Evolutionary conservation across 2,329 filamentous ascomycete genomes (phyloP).

Genomic region (Lasiodiplodia sp.): DNA sequence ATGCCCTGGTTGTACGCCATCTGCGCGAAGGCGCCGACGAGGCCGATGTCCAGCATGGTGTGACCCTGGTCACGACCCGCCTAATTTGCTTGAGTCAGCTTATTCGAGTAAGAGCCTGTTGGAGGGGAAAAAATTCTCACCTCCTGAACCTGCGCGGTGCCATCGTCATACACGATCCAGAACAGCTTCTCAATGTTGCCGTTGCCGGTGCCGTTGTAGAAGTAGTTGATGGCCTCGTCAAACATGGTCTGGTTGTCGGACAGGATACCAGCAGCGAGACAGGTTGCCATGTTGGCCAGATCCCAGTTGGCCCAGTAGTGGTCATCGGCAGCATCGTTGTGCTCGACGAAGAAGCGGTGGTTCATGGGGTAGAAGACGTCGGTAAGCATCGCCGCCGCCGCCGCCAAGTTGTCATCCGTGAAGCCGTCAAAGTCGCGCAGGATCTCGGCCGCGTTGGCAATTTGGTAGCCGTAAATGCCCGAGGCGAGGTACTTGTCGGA

Average conservation of each 20-base stretch:
- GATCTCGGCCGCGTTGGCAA: slow-evolving; percentile 57
- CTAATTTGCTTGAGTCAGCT: slow-evolving; percentile 47
- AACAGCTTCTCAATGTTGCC: slow-evolving; percentile 47
- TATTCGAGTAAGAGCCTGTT: slow-evolving; percentile 17
- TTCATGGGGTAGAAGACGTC: slow-evolving; percentile 52
- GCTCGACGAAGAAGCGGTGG: slow-evolving; percentile 46
- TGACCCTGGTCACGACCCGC: slow-evolving; percentile 57
- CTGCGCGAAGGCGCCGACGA: slow-evolving; percentile 52
- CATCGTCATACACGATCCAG: slow-evolving; percentile 33
- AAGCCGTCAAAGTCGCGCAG: slow-evolving; percentile 48
- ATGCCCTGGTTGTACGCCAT: slow-evolving; percentile 54
- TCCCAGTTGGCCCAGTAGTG: slow-evolving; percentile 58
- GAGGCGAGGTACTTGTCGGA: slow-evolving; percentile 50
- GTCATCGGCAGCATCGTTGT: slow-evolving; percentile 45
- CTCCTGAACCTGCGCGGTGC: slow-evolving; percentile 21
- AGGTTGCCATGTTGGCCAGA: slow-evolving; percentile 52
- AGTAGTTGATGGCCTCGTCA: slow-evolving; percentile 50
- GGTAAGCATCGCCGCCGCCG: slow-evolving; percentile 43
- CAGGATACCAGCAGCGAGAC: slow-evolving; percentile 53
- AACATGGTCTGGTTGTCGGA: slow-evolving; percentile 53
- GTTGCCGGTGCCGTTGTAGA: slow-evolving; percentile 50
- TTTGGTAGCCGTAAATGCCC: slow-evolving; percentile 56
- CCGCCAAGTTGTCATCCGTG: slow-evolving; percentile 36
- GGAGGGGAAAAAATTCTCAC: background rate
- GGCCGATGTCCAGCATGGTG: slow-evolving; percentile 48